Conservation (phyloP, 805 yeast species). For the Kodamaea fukazawae region DNA sequence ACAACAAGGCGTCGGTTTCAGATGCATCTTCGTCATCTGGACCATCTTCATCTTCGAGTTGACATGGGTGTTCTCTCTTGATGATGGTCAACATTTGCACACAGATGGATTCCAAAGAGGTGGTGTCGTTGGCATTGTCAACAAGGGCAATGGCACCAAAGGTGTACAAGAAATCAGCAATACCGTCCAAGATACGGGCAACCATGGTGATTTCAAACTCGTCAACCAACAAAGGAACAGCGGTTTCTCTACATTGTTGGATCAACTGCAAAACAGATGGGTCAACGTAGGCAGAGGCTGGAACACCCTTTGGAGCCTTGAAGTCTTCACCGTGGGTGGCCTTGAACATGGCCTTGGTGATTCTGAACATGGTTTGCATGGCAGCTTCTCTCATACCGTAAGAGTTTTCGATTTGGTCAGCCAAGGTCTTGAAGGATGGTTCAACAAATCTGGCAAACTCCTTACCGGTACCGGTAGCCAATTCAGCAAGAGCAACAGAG, state of each 20-base stretch:
- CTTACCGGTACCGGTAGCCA: conserved; percentile 82
- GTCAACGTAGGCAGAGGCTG: conserved; percentile 58
- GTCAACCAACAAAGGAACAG: conserved; percentile 61
- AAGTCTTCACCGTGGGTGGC: conserved; percentile 47
- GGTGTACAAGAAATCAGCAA: conserved; percentile 63
- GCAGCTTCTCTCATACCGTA: conserved; percentile 92
- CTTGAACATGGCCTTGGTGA: conserved; percentile 66
- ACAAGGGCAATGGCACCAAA: conserved; percentile 74
- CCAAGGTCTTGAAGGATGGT: conserved; percentile 57
- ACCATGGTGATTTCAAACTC: conserved; percentile 87
- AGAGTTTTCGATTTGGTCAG: conserved; percentile 76
- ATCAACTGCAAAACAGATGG: conserved; percentile 56
- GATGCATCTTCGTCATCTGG: conserved; percentile 55
- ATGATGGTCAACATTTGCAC: conserved; percentile 68
- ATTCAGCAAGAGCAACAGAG: conserved; percentile 83
- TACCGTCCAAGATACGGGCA: conserved; percentile 68
- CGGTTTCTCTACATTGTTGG: conserved; percentile 61
- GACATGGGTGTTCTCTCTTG: conserved; percentile 82
- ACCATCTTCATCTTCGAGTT: conserved; percentile 66
- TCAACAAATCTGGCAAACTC: conserved; percentile 78
- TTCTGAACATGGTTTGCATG: conserved; percentile 76
- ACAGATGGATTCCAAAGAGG: conserved; percentile 62
- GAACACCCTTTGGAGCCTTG: conserved; percentile 62
- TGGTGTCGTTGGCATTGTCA: conserved; percentile 54
- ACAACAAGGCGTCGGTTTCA: conserved; percentile 60